Evolutionary conservation across 2,329 filamentous ascomycete species (phyloP).

Genomic region (Xylariaceae sp.): DNA sequence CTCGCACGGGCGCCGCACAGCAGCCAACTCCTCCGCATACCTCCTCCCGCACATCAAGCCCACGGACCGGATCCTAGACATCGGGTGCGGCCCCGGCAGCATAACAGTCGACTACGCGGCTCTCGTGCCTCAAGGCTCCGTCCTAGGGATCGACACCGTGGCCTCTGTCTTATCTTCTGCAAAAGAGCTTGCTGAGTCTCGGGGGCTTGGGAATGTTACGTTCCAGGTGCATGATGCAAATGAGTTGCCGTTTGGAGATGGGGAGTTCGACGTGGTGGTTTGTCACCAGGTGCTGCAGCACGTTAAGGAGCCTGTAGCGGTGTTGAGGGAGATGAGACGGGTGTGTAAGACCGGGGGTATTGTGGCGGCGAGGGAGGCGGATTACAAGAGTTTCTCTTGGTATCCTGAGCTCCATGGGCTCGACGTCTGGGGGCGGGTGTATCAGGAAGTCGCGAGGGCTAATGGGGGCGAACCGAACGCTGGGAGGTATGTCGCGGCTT

Average conservation of each 20-base stretch:
- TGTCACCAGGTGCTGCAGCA: conserved; percentile 59
- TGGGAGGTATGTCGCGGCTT: conserved; percentile 12
- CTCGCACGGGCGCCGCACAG: conserved; percentile 22
- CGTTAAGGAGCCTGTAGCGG: conserved; percentile 47
- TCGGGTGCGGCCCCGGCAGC: conserved; percentile 43
- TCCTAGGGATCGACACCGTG: conserved; percentile 34
- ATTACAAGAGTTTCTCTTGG: conserved; percentile 15
- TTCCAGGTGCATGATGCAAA: conserved; percentile 25
- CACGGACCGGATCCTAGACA: conserved; percentile 36
- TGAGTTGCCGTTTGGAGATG: conserved; percentile 39
- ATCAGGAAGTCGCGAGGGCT: conserved; percentile 9
- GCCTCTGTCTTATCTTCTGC: conserved; percentile 15
- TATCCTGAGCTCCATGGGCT: conserved; percentile 13
- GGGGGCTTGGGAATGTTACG: conserved; percentile 19
- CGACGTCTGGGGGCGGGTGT: conserved; percentile 11
- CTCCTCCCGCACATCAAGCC: conserved; percentile 37
- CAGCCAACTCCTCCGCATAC: conserved; percentile 21
- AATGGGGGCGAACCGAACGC: conserved; percentile 13
- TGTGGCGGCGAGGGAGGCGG: conserved; percentile 32
- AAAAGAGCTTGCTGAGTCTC: background rate
- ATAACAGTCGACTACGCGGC: conserved; percentile 41
- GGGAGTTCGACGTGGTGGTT: conserved; percentile 58
- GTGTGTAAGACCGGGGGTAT: conserved; percentile 54
- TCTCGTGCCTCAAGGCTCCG: conserved; percentile 36
- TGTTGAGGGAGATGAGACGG: conserved; percentile 52